Base-by-base conservation (phyloP, 2,329 filamentous ascomycete genomes). In the Fusarium equiseti region DNA sequence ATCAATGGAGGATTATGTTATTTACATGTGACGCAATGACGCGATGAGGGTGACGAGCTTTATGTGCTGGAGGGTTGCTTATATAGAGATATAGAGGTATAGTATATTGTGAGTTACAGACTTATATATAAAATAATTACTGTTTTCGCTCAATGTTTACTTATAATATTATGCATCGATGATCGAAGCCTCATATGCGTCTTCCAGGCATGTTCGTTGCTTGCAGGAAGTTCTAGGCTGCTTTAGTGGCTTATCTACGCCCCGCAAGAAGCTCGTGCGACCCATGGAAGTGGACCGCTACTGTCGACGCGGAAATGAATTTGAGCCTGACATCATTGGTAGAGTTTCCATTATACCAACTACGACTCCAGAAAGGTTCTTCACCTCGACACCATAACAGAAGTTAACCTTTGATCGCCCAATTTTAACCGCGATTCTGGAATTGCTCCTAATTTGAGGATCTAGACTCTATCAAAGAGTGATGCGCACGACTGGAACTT, bases 281-380 rank as follows among this genome's bases (percentile, higher is more conserved):
- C 44, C 26, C 52, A 45, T 31, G 52, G 20, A 35, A 55, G 61
- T 56, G 49, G 50, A 48, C 18, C 58, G 12, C 45, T 60, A 29
- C 51, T 46, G 35, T 66, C 55, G 44, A 51, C 63, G 69, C 53
- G 54, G 62, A 70, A 68, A 64, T 71, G 50, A 51, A 57, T 40
- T 57, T 70, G 57, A 63, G 69, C 49, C 64, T 68, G 70, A 76
- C 74, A 72, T 76, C 73, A 76, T 69, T 61, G 46, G 61, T 32
- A 38, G 48, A 44, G 65, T 58, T 53, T 72, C 54, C 71, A 56
- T 49, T 58, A 64, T 71, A 57, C 55, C 52, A 63, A 42, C 50
- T 53, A 18, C 50, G 24, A 53, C 35, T 53, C 50, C n/a, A 29
- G 56, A 51, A 72, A 74, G 60, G 66, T 60, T 75, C 72, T 72